These are phyloP conservation scores for Claviceps cyperi DNA, from an alignment of 2,329 filamentous ascomycete species.

Conservation along the genomic window DNA sequence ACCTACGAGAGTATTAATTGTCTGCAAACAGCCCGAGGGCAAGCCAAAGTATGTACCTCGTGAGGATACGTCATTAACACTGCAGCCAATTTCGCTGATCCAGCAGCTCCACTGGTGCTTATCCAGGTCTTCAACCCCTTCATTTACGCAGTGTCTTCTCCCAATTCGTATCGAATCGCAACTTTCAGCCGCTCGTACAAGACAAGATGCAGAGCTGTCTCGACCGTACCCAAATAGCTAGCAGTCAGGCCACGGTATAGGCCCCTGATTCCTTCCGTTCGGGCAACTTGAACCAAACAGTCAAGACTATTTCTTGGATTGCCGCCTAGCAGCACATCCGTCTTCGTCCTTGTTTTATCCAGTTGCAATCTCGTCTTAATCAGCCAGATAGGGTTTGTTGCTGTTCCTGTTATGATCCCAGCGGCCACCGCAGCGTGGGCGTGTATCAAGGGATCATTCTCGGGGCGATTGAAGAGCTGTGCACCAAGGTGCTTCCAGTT, in stretches of 20 bases:
- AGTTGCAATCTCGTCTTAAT: slow-evolving; percentile 59
- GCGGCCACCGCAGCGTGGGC: slow-evolving; percentile 47
- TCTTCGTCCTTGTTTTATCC: slow-evolving; percentile 41
- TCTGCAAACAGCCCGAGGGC: background rate
- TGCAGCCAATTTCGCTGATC: slow-evolving; percentile 65
- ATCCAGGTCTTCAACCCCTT: slow-evolving; percentile 58
- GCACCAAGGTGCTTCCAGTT: slow-evolving; percentile 55
- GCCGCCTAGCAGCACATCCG: slow-evolving; percentile 26
- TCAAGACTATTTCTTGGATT: slow-evolving; percentile 57
- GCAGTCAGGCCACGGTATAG: slow-evolving; percentile 54
- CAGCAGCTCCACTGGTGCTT: slow-evolving; percentile 61
- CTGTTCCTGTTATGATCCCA: slow-evolving; percentile 54
- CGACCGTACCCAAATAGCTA: slow-evolving; percentile 54
- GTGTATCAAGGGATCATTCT: slow-evolving; percentile 45
- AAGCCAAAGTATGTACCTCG: slow-evolving; percentile 38
- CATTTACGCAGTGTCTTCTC: slow-evolving; percentile 47
- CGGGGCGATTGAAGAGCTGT: slow-evolving; percentile 40
- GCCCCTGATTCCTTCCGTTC: slow-evolving; percentile 48
- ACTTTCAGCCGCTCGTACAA: slow-evolving; percentile 56
- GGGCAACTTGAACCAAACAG: slow-evolving; percentile 50
- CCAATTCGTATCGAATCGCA: slow-evolving; percentile 16
- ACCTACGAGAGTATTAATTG: background rate
- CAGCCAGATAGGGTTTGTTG: slow-evolving; percentile 62
- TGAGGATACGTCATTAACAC: slow-evolving; percentile 72
- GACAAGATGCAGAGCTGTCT: slow-evolving; percentile 57